Conservation (phyloP, 148 eudicot genomes). For the Vaccinium corymbosum region DNA sequence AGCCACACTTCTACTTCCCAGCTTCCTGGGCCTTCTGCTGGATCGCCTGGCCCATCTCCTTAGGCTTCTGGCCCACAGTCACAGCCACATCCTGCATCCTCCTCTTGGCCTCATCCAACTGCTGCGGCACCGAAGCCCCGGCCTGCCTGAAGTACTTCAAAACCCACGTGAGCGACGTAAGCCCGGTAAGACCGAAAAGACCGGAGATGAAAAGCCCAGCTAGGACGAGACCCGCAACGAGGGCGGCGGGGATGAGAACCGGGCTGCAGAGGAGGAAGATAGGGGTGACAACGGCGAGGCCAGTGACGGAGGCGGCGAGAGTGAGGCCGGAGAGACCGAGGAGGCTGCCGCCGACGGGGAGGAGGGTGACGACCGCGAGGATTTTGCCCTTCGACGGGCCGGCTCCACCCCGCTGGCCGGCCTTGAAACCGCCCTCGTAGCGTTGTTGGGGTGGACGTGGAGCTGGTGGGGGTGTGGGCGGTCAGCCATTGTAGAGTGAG, state of each 20-base stretch:
- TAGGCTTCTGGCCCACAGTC: conserved; percentile 68
- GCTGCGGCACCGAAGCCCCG: conserved; percentile 44
- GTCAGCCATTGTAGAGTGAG: conserved; percentile 24
- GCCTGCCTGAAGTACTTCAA: conserved; percentile 38
- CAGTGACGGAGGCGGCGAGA: conserved; percentile 48
- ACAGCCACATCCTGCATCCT: conserved; percentile 54
- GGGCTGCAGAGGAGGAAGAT: conserved; percentile 74
- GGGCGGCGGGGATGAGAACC: conserved; percentile 60
- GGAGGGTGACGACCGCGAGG: conserved; percentile 60
- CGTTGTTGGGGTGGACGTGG: conserved; percentile 51
- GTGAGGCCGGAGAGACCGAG: conserved; percentile 53
- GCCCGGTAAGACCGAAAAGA: conserved; percentile 71
- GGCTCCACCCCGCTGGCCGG: not conserved
- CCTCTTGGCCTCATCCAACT: conserved; percentile 59
- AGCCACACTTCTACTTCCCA: conserved; percentile 15
- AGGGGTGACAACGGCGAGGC: conserved; percentile 58
- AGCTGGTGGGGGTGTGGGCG: conserved; percentile 44
- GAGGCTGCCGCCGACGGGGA: conserved; percentile 39
- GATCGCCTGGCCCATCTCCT: conserved; percentile 67
- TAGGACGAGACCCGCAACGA: conserved; percentile 33
- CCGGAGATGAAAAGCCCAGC: conserved; percentile 56
- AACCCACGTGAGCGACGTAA: conserved; percentile 52
- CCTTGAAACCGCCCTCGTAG: conserved; percentile 15
- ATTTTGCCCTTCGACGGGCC: conserved; percentile 63
- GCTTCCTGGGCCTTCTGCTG: conserved; percentile 64